phyloP scores from a whole-genome alignment of 2,329 filamentous ascomycete species.

The Aspergillus sp. region DNA sequence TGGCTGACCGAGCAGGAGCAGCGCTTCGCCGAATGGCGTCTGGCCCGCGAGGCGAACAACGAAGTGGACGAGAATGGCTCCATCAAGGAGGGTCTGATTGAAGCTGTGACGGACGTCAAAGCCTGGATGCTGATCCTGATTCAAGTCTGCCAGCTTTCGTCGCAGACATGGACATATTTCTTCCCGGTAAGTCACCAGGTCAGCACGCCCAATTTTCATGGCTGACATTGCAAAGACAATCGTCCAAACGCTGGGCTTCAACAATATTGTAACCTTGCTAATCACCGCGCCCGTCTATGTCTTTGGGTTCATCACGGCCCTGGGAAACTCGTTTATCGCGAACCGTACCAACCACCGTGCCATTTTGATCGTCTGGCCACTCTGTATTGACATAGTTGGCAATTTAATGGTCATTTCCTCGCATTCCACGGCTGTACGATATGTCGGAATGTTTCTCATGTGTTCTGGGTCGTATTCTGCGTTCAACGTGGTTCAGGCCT shows the following conservation, averaged over 20 bases:
- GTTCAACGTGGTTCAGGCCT: constrained; percentile 19
- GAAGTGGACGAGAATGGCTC: constrained; percentile 20
- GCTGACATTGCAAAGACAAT: constrained; percentile 10
- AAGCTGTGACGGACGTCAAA: constrained; percentile 16
- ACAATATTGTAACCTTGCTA: constrained; percentile 15
- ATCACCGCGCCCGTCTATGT: constrained; percentile 21
- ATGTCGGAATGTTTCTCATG: constrained; percentile 20
- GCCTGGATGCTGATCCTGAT: constrained; percentile 16
- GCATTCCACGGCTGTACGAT: constrained; percentile 12
- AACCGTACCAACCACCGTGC: constrained; percentile 14
- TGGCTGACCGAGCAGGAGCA: constrained; percentile 20
- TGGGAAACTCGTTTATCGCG: constrained; percentile 28
- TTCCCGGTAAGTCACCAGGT: constrained; percentile 6
- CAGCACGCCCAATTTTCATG: background rate
- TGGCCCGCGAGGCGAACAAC: constrained; percentile 17
- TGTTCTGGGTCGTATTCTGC: constrained; percentile 19
- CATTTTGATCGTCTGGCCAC: constrained; percentile 16
- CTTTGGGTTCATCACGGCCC: constrained; percentile 32
- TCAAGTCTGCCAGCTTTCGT: constrained; percentile 17
- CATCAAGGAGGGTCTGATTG: constrained; percentile 13
- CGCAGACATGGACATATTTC: constrained; percentile 15
- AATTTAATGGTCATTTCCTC: constrained; percentile 17
- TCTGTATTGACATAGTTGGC: constrained; percentile 17
- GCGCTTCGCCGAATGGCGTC: constrained; percentile 18
- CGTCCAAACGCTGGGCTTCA: constrained; percentile 17